Percentiles rank a stretch among this genome's conserved stretches.
These are phyloP conservation scores for Cryptococcus wingfieldii DNA, from an alignment of 1,284 basidiomycete species.

Conservation along the genomic window DNA sequence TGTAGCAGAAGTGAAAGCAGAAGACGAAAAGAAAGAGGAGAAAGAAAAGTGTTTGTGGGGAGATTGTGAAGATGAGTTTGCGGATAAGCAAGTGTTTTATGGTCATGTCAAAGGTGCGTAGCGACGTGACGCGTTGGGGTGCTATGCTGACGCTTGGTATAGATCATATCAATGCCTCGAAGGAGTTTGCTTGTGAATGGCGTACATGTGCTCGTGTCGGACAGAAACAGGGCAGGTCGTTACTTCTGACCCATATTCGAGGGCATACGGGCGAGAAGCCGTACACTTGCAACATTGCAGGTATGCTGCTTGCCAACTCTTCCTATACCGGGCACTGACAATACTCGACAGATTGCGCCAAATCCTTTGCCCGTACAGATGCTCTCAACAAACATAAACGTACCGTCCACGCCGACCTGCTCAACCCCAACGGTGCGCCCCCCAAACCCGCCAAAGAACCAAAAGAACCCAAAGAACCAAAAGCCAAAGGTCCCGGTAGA, in stretches of 20 bases:
- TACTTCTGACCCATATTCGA: background rate
- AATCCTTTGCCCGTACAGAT: conserved; percentile 1
- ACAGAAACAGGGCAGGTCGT: background rate
- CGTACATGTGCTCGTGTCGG: background rate
- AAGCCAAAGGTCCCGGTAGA: background rate
- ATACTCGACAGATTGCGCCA: background rate
- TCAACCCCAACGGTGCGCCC: background rate
- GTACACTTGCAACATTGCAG: background rate
- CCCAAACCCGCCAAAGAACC: background rate
- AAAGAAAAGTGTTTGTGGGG: background rate
- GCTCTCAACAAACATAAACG: conserved; percentile 5
- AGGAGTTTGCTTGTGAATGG: conserved; percentile 1
- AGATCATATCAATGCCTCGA: conserved; percentile 1
- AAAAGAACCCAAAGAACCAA: background rate
- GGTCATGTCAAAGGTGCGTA: conserved; percentile 1
- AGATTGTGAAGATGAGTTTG: background rate
- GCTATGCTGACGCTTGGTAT: background rate
- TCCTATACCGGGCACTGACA: too few relatives aligned
- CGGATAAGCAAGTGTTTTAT: background rate
- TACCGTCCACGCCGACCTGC: conserved; percentile 1
- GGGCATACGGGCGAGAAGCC: conserved; percentile 3
- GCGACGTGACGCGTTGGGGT: background rate
- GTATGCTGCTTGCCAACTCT: background rate
- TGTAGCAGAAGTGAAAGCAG: background rate
- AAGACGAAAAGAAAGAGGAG: background rate